Percentiles rank a stretch among this genome's conserved stretches.
Conservation (phyloP, 257 asterid species). For the Fraxinus americana region DNA sequence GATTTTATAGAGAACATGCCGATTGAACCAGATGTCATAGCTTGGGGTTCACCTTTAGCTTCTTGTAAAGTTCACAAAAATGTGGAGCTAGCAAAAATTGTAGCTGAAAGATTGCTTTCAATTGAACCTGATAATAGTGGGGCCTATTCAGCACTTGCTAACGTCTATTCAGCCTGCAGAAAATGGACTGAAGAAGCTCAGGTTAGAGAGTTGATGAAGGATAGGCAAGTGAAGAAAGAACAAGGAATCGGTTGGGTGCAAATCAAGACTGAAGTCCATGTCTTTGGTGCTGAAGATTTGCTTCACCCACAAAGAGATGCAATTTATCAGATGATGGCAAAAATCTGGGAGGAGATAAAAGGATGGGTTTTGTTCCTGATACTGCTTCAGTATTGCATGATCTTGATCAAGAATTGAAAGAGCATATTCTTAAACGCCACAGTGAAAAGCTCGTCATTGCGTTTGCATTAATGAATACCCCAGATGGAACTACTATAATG, state of each 20-base stretch:
- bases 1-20: slow-evolving; percentile 65
- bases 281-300: slow-evolving; percentile 82
- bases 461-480: slow-evolving; percentile 71
- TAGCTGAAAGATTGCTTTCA: slow-evolving; percentile 71
- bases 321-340: slow-evolving; percentile 46
- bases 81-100: slow-evolving; percentile 62
- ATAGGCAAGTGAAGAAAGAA: slow-evolving; percentile 81
- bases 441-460: slow-evolving; percentile 94
- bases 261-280: slow-evolving; percentile 59
- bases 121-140: slow-evolving; percentile 80
- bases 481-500: slow-evolving; percentile 60
- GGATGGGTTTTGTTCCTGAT: slow-evolving; percentile 80
- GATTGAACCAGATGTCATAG: slow-evolving; percentile 71
- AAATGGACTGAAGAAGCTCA: slow-evolving; percentile 84
- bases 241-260: slow-evolving; percentile 93
- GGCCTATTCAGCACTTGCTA: slow-evolving; percentile 86
- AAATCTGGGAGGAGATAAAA: slow-evolving; percentile 80
- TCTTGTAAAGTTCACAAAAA: slow-evolving; percentile 75
- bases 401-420: slow-evolving; percentile 76
- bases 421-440: slow-evolving; percentile 75
- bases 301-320: slow-evolving; percentile 73
- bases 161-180: slow-evolving; percentile 73
- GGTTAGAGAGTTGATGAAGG: slow-evolving; percentile 79
- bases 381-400: slow-evolving; percentile 74
- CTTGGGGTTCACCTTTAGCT: slow-evolving; percentile 92